These are phyloP conservation scores for Claviceps sorghi DNA, from an alignment of 2,329 filamentous ascomycete species.

Conservation along the genomic window DNA sequence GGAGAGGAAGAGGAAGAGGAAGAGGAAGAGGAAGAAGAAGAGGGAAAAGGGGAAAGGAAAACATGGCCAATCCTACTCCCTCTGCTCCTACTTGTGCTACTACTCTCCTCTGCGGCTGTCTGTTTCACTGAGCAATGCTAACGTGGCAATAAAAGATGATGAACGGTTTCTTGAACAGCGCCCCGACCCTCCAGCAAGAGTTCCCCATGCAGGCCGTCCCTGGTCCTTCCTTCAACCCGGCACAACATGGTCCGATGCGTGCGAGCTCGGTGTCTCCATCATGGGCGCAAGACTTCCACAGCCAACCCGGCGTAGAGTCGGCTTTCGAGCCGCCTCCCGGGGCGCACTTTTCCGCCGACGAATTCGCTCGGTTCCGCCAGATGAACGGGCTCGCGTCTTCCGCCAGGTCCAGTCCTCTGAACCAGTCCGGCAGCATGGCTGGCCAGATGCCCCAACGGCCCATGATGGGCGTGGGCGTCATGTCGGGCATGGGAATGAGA, in stretches of 20 bases:
- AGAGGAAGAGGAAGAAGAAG: no score
- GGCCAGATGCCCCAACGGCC: constrained; percentile 38
- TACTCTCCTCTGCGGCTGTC: neutral
- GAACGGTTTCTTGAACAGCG: constrained; percentile 81
- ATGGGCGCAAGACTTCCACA: constrained; percentile 39
- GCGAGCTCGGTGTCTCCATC: constrained; percentile 39
- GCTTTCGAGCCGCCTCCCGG: constrained; percentile 45
- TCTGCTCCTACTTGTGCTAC: neutral
- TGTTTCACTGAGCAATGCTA: neutral
- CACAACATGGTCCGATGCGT: constrained; percentile 37
- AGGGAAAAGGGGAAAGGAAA: no score
- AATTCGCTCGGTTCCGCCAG: constrained; percentile 79
- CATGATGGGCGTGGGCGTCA: constrained; percentile 41
- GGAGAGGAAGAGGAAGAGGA: no score
- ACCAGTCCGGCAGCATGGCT: constrained; percentile 30
- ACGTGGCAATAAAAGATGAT: constrained; percentile 51
- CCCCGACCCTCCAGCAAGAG: constrained; percentile 41
- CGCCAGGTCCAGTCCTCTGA: constrained; percentile 42
- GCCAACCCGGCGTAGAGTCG: constrained; percentile 56
- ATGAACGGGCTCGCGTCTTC: constrained; percentile 42
- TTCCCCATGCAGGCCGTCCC: constrained; percentile 36
- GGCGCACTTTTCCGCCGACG: constrained; percentile 60
- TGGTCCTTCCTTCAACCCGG: constrained; percentile 31
- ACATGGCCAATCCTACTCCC: neutral
- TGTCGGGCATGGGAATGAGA: constrained; percentile 34